Evolutionary conservation across 306 rosid species (phyloP).

Genomic region (Cercis canadensis): DNA sequence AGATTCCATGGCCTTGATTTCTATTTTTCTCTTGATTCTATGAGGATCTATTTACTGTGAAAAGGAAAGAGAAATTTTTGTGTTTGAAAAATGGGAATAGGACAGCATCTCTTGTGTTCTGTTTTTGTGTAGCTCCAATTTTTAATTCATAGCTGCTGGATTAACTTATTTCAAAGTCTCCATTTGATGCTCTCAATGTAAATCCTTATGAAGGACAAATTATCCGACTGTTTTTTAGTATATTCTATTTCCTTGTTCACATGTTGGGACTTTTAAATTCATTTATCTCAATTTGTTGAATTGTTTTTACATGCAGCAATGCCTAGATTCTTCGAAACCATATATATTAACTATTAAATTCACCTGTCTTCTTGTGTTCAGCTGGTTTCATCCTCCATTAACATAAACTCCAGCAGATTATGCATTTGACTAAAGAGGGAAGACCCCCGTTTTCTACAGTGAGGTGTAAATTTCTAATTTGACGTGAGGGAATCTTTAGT

Average conservation of each 20-base stretch:
- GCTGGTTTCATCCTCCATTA: constrained; percentile 51
- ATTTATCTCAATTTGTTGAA: constrained; percentile 19
- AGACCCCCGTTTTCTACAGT: constrained; percentile 41
- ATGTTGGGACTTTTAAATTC: constrained; percentile 39
- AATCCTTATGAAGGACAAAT: constrained; percentile 45
- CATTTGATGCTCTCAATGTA: constrained; percentile 49
- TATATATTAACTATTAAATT: constrained; percentile 45
- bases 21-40: constrained; percentile 22
- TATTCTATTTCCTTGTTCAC: constrained; percentile 61
- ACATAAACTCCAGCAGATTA: constrained; percentile 33
- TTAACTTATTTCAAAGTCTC: constrained; percentile 34
- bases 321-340: constrained; percentile 47
- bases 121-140: constrained; percentile 39
- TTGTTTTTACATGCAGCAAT: constrained; percentile 31
- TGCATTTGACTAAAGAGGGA: constrained; percentile 50
- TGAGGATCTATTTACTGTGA: constrained; percentile 36
- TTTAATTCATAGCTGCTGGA: constrained; percentile 33
- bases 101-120: constrained; percentile 27
- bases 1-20: constrained; percentile 39
- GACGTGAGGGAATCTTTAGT: constrained; percentile 48
- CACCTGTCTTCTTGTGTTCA: constrained; percentile 59
- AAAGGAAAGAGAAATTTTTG: constrained; percentile 33
- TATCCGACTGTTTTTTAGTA: constrained; percentile 38
- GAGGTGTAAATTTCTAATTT: constrained; percentile 50
- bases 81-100: constrained; percentile 30